A percentile compares a stretch with the other conserved stretches of the same genome.
These are phyloP conservation scores for Canavalia ensiformis DNA, from an alignment of 306 rosid species.

Conservation along the genomic window DNA sequence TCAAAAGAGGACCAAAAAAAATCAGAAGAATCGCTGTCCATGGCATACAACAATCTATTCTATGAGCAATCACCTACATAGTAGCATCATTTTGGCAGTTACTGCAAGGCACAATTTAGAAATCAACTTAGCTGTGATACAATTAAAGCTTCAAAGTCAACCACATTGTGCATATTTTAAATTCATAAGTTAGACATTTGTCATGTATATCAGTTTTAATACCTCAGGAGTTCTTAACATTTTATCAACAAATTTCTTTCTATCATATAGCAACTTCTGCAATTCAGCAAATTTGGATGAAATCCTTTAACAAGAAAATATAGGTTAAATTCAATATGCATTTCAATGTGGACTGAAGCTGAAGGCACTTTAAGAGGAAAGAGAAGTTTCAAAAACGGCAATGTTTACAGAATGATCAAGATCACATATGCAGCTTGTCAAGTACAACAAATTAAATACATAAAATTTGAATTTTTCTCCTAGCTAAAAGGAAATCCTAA, in stretches of 20 bases:
- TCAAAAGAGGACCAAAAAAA: constrained; percentile 21
- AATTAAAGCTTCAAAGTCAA: constrained; percentile 28
- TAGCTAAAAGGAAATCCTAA: not conserved
- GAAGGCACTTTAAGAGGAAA: not conserved
- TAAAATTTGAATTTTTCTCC: not conserved
- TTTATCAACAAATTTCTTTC: constrained; percentile 20
- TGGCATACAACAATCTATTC: not conserved
- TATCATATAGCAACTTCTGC: constrained; percentile 17
- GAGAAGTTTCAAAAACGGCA: not conserved
- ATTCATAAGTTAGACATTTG: not conserved
- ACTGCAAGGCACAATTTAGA: constrained; percentile 26
- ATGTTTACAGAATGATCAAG: constrained; percentile 1
- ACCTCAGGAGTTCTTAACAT: constrained; percentile 25
- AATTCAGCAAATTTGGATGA: constrained; percentile 11
- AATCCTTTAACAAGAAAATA: constrained; percentile 23
- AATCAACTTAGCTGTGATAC: constrained; percentile 7
- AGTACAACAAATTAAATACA: not conserved
- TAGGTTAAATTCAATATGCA: constrained; percentile 4
- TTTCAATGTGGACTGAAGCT: not conserved
- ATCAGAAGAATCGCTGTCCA: constrained; percentile 34
- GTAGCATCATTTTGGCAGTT: constrained; percentile 19
- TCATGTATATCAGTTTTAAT: constrained; percentile 14
- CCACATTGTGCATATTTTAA: constrained; percentile 33
- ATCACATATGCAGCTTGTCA: constrained; percentile 15
- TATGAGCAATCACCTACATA: constrained; percentile 16